Evolutionary conservation across 208 protist genomes (phyloP).

Genomic region (Strigomonas culicis): DNA sequence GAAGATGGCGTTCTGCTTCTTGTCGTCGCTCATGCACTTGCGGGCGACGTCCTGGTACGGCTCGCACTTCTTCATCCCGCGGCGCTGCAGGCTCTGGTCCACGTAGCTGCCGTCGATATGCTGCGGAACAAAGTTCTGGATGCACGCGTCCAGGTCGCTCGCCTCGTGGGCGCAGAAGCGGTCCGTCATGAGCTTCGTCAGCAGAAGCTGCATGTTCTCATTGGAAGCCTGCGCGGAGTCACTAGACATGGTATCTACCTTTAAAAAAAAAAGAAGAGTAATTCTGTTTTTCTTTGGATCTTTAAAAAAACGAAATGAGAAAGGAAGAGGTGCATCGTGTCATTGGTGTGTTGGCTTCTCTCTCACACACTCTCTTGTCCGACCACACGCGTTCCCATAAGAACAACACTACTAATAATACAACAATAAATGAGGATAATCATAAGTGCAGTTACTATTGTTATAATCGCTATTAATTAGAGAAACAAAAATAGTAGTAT

Average conservation of each 20-base stretch:
- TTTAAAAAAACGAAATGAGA: not conserved
- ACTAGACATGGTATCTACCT: not conserved
- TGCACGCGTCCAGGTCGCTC: slow-evolving; percentile 76
- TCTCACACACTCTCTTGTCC: too few relatives aligned
- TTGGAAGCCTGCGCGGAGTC: slow-evolving; percentile 27
- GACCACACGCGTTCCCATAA: too few relatives aligned
- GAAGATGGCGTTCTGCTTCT: slow-evolving; percentile 75
- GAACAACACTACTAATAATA: too few relatives aligned
- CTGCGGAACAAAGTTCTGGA: slow-evolving; percentile 83
- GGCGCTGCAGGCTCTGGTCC: slow-evolving; percentile 75
- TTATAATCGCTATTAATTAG: too few relatives aligned
- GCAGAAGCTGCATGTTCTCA: slow-evolving; percentile 79
- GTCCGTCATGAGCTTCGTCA: slow-evolving; percentile 84
- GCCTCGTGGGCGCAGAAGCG: slow-evolving; percentile 70
- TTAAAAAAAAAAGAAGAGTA: slow-evolving; percentile 8
- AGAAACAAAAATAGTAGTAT: too few relatives aligned
- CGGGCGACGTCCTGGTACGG: slow-evolving; percentile 65
- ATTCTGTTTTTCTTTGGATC: not conserved
- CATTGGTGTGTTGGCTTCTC: not conserved
- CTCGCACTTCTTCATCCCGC: slow-evolving; percentile 62
- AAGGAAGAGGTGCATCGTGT: not conserved
- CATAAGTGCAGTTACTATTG: too few relatives aligned
- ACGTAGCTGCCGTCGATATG: slow-evolving; percentile 70
- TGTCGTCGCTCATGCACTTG: slow-evolving; percentile 73
- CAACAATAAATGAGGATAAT: too few relatives aligned